Evolutionary conservation across 1,284 basidiomycete genomes (phyloP).

Genomic region (Boletus smithii): DNA sequence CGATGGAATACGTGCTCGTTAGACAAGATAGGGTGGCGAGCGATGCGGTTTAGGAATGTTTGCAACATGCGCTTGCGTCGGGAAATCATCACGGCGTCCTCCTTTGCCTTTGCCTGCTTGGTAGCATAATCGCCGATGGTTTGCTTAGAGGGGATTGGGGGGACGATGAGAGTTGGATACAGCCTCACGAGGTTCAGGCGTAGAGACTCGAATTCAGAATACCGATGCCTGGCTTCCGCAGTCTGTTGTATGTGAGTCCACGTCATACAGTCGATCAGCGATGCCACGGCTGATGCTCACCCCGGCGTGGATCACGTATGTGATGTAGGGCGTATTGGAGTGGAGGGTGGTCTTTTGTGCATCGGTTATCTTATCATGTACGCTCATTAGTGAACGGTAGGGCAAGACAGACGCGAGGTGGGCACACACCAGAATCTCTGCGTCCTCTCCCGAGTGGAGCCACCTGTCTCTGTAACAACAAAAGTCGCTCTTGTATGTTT

Average conservation of each 20-base stretch:
- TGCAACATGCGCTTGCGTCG: conserved; percentile 92
- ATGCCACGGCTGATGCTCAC: conserved; percentile 41
- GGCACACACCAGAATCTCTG: conserved; percentile 67
- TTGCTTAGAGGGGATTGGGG: conserved; percentile 97
- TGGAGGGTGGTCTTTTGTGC: conserved; percentile 93
- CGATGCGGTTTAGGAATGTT: conserved; percentile 89
- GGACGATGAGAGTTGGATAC: conserved; percentile 95
- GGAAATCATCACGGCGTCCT: conserved; percentile 91
- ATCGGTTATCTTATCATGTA: conserved; percentile 73
- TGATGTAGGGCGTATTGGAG: conserved; percentile 86
- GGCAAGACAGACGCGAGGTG: background rate
- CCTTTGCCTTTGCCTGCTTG: conserved; percentile 95
- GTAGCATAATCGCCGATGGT: conserved; percentile 94
- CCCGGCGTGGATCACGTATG: conserved; percentile 90
- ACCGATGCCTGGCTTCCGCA: conserved; percentile 84
- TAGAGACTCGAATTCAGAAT: conserved; percentile 96
- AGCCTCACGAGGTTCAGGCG: conserved; percentile 81
- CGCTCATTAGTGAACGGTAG: conserved; percentile 13
- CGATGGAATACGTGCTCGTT: conserved; percentile 94
- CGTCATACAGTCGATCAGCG: conserved; percentile 6
- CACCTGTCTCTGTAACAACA: conserved; percentile 72
- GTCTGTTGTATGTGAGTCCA: conserved; percentile 45
- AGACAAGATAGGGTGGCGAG: conserved; percentile 88
- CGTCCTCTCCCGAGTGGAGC: conserved; percentile 76
- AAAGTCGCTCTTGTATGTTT: conserved; percentile 63